A percentile compares a stretch with the other conserved stretches of the same genome.
Conservation (phyloP, 2,329 filamentous ascomycete genomes). For the Venturia oleaginea region DNA sequence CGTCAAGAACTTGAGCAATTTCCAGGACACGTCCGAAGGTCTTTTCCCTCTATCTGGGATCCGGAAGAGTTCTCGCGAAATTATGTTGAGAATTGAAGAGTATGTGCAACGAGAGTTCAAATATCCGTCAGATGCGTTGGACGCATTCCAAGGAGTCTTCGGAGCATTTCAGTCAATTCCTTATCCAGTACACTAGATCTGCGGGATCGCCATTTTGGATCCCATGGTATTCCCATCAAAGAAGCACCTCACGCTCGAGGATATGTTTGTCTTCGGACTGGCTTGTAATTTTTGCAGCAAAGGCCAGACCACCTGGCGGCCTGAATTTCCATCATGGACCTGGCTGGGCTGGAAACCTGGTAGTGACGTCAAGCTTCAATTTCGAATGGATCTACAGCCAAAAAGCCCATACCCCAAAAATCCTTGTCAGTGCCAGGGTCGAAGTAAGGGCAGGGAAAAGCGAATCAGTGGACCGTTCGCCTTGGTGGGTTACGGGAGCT, state of each 20-base stretch:
- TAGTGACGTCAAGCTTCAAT: neutral
- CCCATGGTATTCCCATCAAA: neutral
- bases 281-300: neutral
- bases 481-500: neutral
- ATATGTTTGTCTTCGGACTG: neutral
- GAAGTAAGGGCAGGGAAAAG: neutral
- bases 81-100: neutral
- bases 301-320: neutral
- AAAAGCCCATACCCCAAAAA: neutral
- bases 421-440: neutral
- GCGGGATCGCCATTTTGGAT: neutral
- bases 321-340: neutral
- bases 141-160: constrained; percentile 8
- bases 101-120: neutral
- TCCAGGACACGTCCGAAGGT: neutral
- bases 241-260: neutral
- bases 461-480: neutral
- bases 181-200: neutral
- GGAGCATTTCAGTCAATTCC: neutral
- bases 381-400: neutral
- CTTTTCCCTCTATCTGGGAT: neutral
- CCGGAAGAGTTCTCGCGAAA: neutral
- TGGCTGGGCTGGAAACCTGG: constrained; percentile 4
- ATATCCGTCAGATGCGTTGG: neutral
- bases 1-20: neutral